Evolutionary conservation across 495 filamentous ascomycete genomes (phyloP).

Genomic region (Usnea hakonensis): DNA sequence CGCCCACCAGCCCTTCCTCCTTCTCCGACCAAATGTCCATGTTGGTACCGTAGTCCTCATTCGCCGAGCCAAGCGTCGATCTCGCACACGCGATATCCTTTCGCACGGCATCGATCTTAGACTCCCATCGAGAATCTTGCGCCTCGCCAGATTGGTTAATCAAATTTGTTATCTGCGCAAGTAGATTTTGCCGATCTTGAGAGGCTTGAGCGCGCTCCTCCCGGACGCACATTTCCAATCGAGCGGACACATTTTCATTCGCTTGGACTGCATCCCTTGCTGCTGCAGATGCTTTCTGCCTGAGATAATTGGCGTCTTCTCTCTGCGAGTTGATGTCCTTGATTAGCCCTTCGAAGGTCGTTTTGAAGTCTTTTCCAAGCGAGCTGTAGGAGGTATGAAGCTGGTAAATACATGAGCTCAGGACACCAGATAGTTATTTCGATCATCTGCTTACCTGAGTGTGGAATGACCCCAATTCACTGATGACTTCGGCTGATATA

Average conservation of each 20-base stretch:
- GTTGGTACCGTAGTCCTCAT: slow-evolving; percentile 55
- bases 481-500: slow-evolving; percentile 86
- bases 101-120: slow-evolving; percentile 52
- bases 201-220: slow-evolving; percentile 69
- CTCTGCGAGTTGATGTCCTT: slow-evolving; percentile 69
- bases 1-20: slow-evolving; percentile 60
- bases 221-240: slow-evolving; percentile 60
- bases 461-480: slow-evolving; percentile 75
- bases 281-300: slow-evolving; percentile 60
- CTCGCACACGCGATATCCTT: slow-evolving; percentile 55
- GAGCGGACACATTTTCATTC: slow-evolving; percentile 55
- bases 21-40: slow-evolving; percentile 70
- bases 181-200: slow-evolving; percentile 62
- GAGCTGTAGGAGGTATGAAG: slow-evolving; percentile 78
- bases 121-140: slow-evolving; percentile 63
- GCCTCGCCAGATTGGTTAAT: slow-evolving; percentile 64
- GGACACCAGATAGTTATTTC: not conserved
- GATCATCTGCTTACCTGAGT: slow-evolving; percentile 44
- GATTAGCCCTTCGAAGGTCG: slow-evolving; percentile 71
- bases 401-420: slow-evolving; percentile 26
- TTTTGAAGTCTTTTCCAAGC: slow-evolving; percentile 84
- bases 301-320: slow-evolving; percentile 62
- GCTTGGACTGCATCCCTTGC: slow-evolving; percentile 57
- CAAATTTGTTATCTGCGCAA: slow-evolving; percentile 66
- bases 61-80: slow-evolving; percentile 53